These are phyloP conservation scores for Condylostoma magnum DNA, from an alignment of 169 alveolate species.

Conservation along the genomic window DNA sequence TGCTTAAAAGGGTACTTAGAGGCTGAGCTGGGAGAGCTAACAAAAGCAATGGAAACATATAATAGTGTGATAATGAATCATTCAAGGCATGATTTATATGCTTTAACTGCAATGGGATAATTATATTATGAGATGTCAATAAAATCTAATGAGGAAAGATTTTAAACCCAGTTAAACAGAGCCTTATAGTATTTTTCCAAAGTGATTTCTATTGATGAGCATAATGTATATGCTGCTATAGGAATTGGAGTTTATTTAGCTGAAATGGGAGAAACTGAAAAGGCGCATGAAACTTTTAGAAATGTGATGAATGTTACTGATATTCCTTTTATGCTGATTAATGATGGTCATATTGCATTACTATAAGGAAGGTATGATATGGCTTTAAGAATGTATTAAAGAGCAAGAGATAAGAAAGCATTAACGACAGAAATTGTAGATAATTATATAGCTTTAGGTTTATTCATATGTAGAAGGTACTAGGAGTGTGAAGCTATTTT, in stretches of 20 bases:
- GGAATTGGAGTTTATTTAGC: conserved; percentile 23
- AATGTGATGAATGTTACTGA: conserved; percentile 8
- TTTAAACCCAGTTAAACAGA: neutral
- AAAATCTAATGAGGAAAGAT: neutral
- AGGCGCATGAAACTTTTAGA: conserved; percentile 30
- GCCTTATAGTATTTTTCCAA: conserved; percentile 20
- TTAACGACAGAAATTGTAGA: neutral
- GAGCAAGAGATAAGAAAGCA: neutral
- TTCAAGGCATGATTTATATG: conserved; percentile 27
- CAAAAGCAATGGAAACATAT: conserved; percentile 24
- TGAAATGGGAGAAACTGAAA: conserved; percentile 1
- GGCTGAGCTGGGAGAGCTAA: conserved; percentile 24
- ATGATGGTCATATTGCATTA: neutral
- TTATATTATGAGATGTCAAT: conserved; percentile 1
- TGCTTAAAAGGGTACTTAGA: conserved; percentile 22
- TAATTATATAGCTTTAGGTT: neutral
- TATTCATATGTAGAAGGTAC: neutral
- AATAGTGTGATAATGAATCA: conserved; percentile 18
- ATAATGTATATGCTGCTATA: conserved; percentile 24
- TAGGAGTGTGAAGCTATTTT: conserved; percentile 13
- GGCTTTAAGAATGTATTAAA: conserved; percentile 7
- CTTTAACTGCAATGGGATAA: conserved; percentile 23
- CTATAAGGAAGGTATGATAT: conserved; percentile 16
- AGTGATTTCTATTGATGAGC: conserved; percentile 21
- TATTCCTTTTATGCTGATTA: neutral